Percentiles rank a stretch among this genome's conserved stretches.
phyloP scores from a whole-genome alignment of 1,284 basidiomycete genomes.

The Puccinia polysora region DNA sequence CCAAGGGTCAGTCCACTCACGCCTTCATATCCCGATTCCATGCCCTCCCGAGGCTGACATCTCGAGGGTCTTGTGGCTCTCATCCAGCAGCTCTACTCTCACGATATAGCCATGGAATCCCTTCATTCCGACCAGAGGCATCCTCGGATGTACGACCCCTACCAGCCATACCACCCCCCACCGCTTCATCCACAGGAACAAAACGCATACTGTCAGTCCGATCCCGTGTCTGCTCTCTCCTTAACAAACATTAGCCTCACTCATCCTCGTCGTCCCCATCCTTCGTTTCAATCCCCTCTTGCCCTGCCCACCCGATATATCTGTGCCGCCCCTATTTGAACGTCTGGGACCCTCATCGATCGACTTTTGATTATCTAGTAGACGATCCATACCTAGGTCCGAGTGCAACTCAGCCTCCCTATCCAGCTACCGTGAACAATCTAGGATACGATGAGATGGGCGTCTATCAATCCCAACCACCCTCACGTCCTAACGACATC shows the following conservation, averaged over 20 bases:
- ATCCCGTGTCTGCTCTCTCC: background rate
- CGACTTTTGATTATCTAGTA: background rate
- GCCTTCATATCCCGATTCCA: background rate
- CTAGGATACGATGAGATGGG: slow-evolving; percentile 7
- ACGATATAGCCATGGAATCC: slow-evolving; percentile 13
- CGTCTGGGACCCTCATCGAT: slow-evolving; percentile 13
- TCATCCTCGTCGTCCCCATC: background rate
- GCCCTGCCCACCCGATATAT: too few species aligned
- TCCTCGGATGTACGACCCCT: slow-evolving; percentile 7
- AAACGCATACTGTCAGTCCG: slow-evolving; percentile 3
- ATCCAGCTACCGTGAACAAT: slow-evolving; percentile 38
- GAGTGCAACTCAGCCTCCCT: slow-evolving; percentile 44
- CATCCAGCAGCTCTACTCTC: slow-evolving; percentile 11
- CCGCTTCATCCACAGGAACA: slow-evolving; percentile 5
- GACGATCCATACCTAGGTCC: slow-evolving; percentile 46
- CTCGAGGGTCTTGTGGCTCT: background rate
- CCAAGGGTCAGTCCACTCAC: slow-evolving; percentile 20
- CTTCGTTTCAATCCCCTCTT: background rate
- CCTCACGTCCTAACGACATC: background rate
- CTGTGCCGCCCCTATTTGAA: slow-evolving; percentile 32
- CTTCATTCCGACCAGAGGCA: slow-evolving; percentile 15
- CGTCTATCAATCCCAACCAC: background rate
- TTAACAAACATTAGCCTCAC: background rate
- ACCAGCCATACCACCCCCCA: slow-evolving; percentile 3
- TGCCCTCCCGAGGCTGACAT: too few species aligned